phyloP scores from a whole-genome alignment of 176 grass and related monocot genomes.

The Carex littledalei region DNA sequence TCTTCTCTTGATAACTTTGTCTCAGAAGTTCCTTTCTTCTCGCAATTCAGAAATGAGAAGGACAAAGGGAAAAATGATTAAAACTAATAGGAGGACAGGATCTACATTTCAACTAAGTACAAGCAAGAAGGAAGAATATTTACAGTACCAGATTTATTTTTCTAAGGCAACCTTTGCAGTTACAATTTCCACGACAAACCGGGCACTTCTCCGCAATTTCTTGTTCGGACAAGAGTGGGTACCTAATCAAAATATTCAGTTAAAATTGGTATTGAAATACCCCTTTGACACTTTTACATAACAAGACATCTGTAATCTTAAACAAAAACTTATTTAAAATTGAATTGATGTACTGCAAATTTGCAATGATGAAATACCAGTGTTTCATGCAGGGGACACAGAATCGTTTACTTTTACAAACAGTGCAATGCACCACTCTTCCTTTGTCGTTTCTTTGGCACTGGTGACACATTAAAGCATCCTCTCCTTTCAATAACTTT shows the following conservation, averaged over 20 bases:
- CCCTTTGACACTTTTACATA: not conserved
- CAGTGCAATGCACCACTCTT: slow-evolving; percentile 43
- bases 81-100: not conserved
- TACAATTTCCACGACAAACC: slow-evolving; percentile 10
- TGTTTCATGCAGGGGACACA: slow-evolving; percentile 46
- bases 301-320: not conserved
- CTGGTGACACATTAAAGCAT: slow-evolving; percentile 68
- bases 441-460: slow-evolving; percentile 60
- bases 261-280: not conserved
- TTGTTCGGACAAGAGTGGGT: slow-evolving; percentile 12
- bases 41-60: not conserved
- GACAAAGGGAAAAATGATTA: not conserved
- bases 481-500: not conserved
- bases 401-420: slow-evolving; percentile 44
- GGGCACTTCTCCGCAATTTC: slow-evolving; percentile 24
- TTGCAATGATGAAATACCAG: slow-evolving; percentile 37
- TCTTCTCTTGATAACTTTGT: slow-evolving; percentile 11
- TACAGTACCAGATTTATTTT: not conserved
- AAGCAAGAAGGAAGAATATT: not conserved
- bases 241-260: slow-evolving; percentile 5
- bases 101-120: not conserved
- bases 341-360: not conserved
- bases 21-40: slow-evolving; percentile 4
- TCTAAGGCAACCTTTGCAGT: slow-evolving; percentile 19
- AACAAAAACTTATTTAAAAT: not conserved